phyloP scores from a whole-genome alignment of 768 basidiomycete species.

The Russula abietina region DNA sequence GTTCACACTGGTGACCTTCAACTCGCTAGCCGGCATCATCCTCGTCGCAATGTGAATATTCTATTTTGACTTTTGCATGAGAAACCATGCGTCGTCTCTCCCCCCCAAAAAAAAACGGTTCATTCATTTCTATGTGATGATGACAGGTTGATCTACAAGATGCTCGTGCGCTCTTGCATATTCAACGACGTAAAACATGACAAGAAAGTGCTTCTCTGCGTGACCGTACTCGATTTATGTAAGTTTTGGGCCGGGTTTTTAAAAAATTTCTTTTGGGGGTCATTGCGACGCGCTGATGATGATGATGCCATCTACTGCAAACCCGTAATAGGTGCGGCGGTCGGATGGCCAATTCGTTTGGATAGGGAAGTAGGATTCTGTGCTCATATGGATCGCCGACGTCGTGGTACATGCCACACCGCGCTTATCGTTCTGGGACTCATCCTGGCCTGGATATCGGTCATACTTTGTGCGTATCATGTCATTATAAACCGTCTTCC shows the following conservation, averaged over 20 bases:
- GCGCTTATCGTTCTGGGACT: slow-evolving; percentile 3
- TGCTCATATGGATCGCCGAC: neutral
- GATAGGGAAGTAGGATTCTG: slow-evolving; percentile 4
- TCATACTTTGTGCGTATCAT: slow-evolving; percentile 1
- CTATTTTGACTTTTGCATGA: too few species aligned
- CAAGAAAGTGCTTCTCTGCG: neutral
- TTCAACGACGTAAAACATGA: slow-evolving; percentile 11
- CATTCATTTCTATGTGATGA: too few species aligned
- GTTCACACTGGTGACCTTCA: slow-evolving; percentile 2
- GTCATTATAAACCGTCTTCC: too few species aligned
- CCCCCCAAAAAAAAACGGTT: neutral
- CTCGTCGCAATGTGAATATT: slow-evolving; percentile 3
- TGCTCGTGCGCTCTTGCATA: slow-evolving; percentile 1
- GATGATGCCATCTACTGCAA: too few species aligned
- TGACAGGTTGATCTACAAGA: slow-evolving; percentile 9
- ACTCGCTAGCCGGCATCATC: neutral
- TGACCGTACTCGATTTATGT: slow-evolving; percentile 9
- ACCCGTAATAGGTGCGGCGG: neutral
- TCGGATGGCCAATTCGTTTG: slow-evolving; percentile 11
- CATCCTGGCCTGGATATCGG: slow-evolving; percentile 8
- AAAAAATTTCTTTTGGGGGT: too few species aligned
- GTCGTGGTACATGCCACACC: neutral
- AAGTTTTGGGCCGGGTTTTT: neutral
- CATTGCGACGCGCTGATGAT: too few species aligned
- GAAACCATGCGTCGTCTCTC: too few species aligned